Conservation (phyloP, 2,329 filamentous ascomycete species). For the Aspergillus ruber region DNA sequence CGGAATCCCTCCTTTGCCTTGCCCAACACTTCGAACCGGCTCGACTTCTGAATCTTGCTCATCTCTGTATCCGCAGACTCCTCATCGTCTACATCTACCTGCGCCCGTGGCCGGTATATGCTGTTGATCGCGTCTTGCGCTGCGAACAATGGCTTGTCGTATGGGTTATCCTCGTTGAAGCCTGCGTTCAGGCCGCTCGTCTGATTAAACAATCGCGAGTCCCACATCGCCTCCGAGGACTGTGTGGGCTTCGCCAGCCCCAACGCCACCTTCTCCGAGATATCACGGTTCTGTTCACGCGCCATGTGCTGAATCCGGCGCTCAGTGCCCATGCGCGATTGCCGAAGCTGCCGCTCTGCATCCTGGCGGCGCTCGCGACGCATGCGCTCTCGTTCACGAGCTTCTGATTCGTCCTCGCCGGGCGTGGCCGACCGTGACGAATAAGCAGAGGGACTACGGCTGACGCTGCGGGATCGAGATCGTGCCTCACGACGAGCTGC, state of each 20-base stretch:
- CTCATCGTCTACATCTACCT: constrained; percentile 68
- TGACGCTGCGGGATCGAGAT: constrained; percentile 41
- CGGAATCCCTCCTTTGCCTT: constrained; percentile 80
- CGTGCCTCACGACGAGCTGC: constrained; percentile 39
- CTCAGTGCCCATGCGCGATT: constrained; percentile 93
- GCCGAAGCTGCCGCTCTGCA: constrained; percentile 80
- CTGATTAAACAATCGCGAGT: constrained; percentile 91
- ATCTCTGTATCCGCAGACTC: constrained; percentile 75
- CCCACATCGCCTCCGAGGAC: constrained; percentile 90
- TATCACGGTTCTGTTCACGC: constrained; percentile 90
- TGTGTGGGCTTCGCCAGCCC: constrained; percentile 92
- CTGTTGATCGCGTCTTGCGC: constrained; percentile 90
- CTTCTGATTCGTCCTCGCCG: constrained; percentile 60
- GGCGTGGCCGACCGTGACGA: constrained; percentile 42
- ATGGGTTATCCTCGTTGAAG: constrained; percentile 95
- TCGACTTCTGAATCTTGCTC: constrained; percentile 78
- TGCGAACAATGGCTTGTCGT: constrained; percentile 94
- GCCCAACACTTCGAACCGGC: constrained; percentile 82
- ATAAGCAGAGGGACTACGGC: constrained; percentile 38
- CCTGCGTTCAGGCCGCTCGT: constrained; percentile 82
- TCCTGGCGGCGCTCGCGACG: constrained; percentile 73
- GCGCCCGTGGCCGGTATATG: constrained; percentile 77
- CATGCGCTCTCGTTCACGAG: constrained; percentile 68
- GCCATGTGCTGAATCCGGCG: constrained; percentile 87
- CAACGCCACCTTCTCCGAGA: constrained; percentile 92